Percentiles rank a stretch among this genome's conserved stretches.
Evolutionary conservation across 306 rosid species (phyloP).

Genomic region (Vicia villosa): DNA sequence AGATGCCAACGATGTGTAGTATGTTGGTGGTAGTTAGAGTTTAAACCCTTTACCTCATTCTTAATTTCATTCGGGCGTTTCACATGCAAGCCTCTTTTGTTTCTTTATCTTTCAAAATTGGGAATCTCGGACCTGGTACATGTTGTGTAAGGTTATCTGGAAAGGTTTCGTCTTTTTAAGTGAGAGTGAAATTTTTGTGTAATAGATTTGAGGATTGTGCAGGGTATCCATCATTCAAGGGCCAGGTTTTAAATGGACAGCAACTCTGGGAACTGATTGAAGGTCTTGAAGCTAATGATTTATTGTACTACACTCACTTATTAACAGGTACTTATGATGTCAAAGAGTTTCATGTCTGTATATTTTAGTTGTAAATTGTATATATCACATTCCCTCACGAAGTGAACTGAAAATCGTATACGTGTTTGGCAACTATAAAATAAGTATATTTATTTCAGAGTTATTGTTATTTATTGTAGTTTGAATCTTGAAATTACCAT

Average conservation of each 20-base stretch:
- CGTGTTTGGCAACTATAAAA: background rate
- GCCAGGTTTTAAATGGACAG: constrained; percentile 83
- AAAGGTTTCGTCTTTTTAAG: constrained; percentile 35
- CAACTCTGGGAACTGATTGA: constrained; percentile 72
- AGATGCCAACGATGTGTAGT: background rate
- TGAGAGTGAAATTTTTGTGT: constrained; percentile 35
- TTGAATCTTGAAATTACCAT: background rate
- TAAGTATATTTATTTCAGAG: background rate
- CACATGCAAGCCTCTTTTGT: constrained; percentile 70
- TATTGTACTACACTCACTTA: constrained; percentile 82
- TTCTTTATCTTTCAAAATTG: constrained; percentile 33
- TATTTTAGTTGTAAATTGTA: constrained; percentile 4
- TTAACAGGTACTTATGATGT: constrained; percentile 59
- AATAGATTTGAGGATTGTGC: constrained; percentile 44
- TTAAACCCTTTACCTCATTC: background rate
- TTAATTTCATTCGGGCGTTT: constrained; percentile 26
- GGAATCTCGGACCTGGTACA: constrained; percentile 49
- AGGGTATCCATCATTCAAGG: constrained; percentile 89
- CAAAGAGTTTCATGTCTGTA: background rate
- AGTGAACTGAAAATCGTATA: background rate
- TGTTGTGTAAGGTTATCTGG: constrained; percentile 53
- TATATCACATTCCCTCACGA: background rate
- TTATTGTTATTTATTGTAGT: constrained; percentile 10
- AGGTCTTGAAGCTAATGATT: constrained; percentile 78
- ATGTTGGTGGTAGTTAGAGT: background rate